Percentiles rank a stretch among this genome's conserved stretches.
Evolutionary conservation across 306 rosid species (phyloP).

Genomic region (Prunus davidiana): DNA sequence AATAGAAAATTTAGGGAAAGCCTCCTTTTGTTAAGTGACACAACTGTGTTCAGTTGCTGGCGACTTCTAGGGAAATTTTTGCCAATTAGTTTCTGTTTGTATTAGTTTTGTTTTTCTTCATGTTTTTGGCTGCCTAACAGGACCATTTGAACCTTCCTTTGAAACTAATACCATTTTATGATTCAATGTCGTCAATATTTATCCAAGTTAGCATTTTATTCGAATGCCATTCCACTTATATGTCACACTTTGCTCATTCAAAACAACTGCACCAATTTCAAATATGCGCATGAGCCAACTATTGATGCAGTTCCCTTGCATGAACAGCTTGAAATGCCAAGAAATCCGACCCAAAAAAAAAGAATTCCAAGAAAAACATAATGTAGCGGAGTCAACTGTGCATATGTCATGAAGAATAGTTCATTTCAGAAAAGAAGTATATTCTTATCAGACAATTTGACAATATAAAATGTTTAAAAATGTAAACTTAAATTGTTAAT

Average conservation of each 20-base stretch:
- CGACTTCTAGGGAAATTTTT: background rate
- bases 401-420: too few species aligned
- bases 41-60: background rate
- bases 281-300: background rate
- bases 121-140: background rate
- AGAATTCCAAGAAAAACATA: too few species aligned
- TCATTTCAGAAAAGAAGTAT: too few species aligned
- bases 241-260: background rate
- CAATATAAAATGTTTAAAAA: background rate
- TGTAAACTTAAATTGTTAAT: background rate
- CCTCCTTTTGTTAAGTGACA: background rate
- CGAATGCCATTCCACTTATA: background rate
- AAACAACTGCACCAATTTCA: background rate
- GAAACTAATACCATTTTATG: background rate
- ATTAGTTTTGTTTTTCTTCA: background rate
- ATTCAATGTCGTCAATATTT: background rate
- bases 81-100: background rate
- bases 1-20: background rate
- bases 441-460: background rate
- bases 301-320: background rate
- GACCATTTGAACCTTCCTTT: background rate
- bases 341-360: too few species aligned
- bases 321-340: too few species aligned
- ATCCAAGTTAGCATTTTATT: background rate
- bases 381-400: too few species aligned